Evolutionary conservation across 2,329 filamentous ascomycete genomes (phyloP), one percentile per base, ranked within the genome.

Genomic region (Fusarium pilosicola): DNA sequence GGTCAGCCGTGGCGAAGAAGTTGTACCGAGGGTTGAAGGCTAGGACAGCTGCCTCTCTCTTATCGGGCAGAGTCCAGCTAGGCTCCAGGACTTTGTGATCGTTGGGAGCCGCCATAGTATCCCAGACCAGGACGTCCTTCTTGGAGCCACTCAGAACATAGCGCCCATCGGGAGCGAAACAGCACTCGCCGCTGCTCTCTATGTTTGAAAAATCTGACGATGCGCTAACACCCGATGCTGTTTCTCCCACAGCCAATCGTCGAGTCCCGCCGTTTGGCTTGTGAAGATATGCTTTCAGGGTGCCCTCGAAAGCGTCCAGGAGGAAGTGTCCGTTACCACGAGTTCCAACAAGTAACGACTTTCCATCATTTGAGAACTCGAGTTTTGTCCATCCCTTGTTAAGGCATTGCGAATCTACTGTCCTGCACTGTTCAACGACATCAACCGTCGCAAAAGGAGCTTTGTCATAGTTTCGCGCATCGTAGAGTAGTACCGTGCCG

Each of bases 301-400:
- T 88, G 44, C 96, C 96, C 46, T 94, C 91, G 80, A 98, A 98
- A 3, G 96, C 94, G 80, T 99, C 96, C n/a, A 99, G 86, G 6
- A 99, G 85, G 79, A 96, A 97, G 82, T 99, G 96, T 1, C 95
- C 94, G 58, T 88, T 88, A 12, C 93, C 94, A 55, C 92, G 94
- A 5, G 96, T 98, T 20, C 93, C 94, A 24, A 99, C 82, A 10
- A 99, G 87, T 54, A 99, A 84, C 68, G 90, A 90, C 79, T 97
- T 97, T 24, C 96, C 96, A 78, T 99, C 96, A 78, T 99, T 99
- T 65, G 94, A 96, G 80, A 99, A 98, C 78, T 97, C 95, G 46
- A 99, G 87, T 76, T 93, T 95, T 4, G 94, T 96, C 96, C 96
- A 99, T 17, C 92, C 92, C 59, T 88, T 88, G 69, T 89, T 85